Evolutionary conservation across 2,329 filamentous ascomycete genomes (phyloP), one percentile per base, ranked within the genome.

Genomic region (Rhynchosporium graminicola): DNA sequence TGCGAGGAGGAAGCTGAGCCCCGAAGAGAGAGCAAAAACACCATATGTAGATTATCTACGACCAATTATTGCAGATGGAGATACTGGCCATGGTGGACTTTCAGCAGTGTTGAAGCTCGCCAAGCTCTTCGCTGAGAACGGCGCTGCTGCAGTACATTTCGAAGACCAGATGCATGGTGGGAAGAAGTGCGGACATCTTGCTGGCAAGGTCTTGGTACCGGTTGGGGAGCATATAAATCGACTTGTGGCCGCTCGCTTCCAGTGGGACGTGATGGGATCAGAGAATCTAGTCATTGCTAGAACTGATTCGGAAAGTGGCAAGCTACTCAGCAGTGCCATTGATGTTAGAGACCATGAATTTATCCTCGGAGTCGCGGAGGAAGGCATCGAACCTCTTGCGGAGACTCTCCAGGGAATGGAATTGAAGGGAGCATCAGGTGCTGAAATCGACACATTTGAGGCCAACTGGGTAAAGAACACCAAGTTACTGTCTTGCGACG

Each of bases 161-260:
- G 95, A 99, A 77, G 95, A 99, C 74, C 95, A 99, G 78, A 84
- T 98, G 52, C 95, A 98, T 74, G 95, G 95, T 48, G 95, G 95
- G 65, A 99, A 99, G 82, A 99, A 98, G 79, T 99, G 95, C 74
- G 95, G 95, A 15, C 95, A 99, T 78, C 80, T 98, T 65, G 95
- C 95, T 0, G 95, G 95, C 69, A 99, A 98, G 76, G 95, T 98
- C 1, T 82, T 99, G 8, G 95, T 98, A 2, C 94, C 95, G 0
- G 87, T 93, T 0, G 90, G 92, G 64, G 95, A 98, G 75, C 95
- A 99, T 79, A 96, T 98, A 81, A 97, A 97, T 79, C 88, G 95
- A 33, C 86, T 99, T 4, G 88, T 92, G 26, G 93, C 95, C 1
- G 88, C 94, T 3, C 88, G 95, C 63, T 97, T 97, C 79, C 95